Conservation (phyloP, 495 filamentous ascomycete species). For the Ramalina intermedia region DNA sequence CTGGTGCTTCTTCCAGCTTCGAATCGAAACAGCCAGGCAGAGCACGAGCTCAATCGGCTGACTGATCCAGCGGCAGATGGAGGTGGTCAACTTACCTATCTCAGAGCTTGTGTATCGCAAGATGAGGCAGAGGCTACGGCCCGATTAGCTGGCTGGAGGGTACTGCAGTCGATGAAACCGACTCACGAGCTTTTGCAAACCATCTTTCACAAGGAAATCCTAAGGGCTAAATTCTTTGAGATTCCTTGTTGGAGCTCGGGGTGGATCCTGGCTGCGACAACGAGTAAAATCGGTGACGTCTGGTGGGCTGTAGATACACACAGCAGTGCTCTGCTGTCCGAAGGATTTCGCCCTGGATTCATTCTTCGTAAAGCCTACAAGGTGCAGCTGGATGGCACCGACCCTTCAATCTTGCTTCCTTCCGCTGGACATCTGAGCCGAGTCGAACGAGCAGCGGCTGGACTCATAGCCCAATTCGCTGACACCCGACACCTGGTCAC, state of each 20-base stretch:
- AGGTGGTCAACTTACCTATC: slow-evolving; percentile 32
- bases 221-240: slow-evolving; percentile 49
- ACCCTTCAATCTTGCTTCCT: slow-evolving; percentile 12
- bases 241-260: slow-evolving; percentile 44
- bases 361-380: slow-evolving; percentile 13
- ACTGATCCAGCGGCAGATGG: slow-evolving; percentile 25
- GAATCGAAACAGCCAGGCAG: slow-evolving; percentile 23
- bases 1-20: slow-evolving; percentile 37
- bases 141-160: slow-evolving; percentile 46
- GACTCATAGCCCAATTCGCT: slow-evolving; percentile 23
- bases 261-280: slow-evolving; percentile 55
- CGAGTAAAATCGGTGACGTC: slow-evolving; percentile 56
- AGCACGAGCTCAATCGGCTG: slow-evolving; percentile 36
- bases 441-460: slow-evolving; percentile 23
- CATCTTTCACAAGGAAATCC: slow-evolving; percentile 44
- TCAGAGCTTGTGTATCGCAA: slow-evolving; percentile 42
- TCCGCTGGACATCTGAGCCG: slow-evolving; percentile 18
- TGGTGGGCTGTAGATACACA: slow-evolving; percentile 62
- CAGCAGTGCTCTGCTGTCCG: slow-evolving; percentile 15
- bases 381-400: slow-evolving; percentile 9
- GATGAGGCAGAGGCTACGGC: slow-evolving; percentile 49
- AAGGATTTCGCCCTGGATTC: slow-evolving; percentile 2
- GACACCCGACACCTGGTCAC: slow-evolving; percentile 18
- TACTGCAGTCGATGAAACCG: slow-evolving; percentile 34
- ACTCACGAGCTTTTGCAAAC: slow-evolving; percentile 43